Evolutionary conservation across 2,329 filamentous ascomycete species (phyloP), one percentile per base, ranked within the genome.

Genomic region (Fusarium subtropicale): DNA sequence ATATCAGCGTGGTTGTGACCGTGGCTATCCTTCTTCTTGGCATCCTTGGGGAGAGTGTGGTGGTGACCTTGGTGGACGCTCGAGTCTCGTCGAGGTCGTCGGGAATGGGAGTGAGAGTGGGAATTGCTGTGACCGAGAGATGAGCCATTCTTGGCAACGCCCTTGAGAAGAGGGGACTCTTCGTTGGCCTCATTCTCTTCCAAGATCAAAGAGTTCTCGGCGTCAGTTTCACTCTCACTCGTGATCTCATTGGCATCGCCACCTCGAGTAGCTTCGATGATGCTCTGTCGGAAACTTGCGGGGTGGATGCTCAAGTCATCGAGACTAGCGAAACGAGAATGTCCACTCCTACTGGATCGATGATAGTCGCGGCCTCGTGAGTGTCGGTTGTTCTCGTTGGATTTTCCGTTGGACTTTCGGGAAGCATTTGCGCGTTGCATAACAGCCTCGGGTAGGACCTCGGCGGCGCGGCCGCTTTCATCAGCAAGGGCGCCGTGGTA

Each of bases 251-350:
- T 82, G 13, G 75, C 71, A 9, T 77, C 72, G 31, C 89, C 83
- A 52, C 89, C 83, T 51, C 88, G 87, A 63, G 90, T 91, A n/a
- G 92, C 93, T 38, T 91, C 90, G 70, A 98, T 97, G 72, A 99
- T 97, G 58, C 95, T 93, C 78, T 97, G 92, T 70, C 96, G 87
- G 83, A 98, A 94, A 68, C 91, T 95, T 26, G 93, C 91, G 4
- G 96, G 96, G 77, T 97, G 92, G 54, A 97, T 92, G 77, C 91
- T 92, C 71, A 97, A 91, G 57, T 94, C 87, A 34, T 90, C 80
- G 83, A 94, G 81, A 82, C 86, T 89, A 62, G 88, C 81, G 68
- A 91, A 86, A 72, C 88, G 89, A 57, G 83, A 83, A 64, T 87
- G 86, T 67, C 87, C 84, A 71, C 79, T 85, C 76, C 81, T 83